Conservation (phyloP, 257 asterid species). For the Echites panduratus region DNA sequence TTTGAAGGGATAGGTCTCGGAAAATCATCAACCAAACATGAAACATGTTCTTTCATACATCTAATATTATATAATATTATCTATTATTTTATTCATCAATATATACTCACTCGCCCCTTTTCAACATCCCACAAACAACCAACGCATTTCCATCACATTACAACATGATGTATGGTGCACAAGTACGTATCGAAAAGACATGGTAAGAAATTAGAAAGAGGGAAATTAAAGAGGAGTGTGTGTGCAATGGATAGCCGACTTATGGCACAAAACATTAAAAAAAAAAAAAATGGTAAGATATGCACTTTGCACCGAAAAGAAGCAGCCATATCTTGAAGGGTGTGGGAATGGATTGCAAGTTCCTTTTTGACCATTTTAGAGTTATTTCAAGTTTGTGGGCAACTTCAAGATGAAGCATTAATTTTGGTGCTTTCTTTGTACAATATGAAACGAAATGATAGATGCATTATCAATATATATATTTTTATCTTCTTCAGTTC, state of each 20-base stretch:
- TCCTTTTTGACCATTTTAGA: constrained; percentile 14
- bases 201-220: neutral
- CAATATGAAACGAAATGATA: constrained; percentile 16
- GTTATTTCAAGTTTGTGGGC: constrained; percentile 19
- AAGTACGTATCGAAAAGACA: constrained; percentile 2
- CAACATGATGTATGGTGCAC: neutral
- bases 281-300: no score
- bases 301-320: constrained; percentile 72
- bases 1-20: neutral
- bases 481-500: neutral
- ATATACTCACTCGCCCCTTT: no score
- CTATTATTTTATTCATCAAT: no score
- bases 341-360: neutral
- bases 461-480: constrained; percentile 22
- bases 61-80: no score
- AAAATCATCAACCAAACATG: neutral
- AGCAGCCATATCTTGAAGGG: constrained; percentile 27
- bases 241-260: constrained; percentile 32
- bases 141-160: neutral
- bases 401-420: constrained; percentile 30
- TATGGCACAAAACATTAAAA: neutral
- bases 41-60: no score
- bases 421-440: constrained; percentile 31
- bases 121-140: neutral
- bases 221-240: neutral